Conservation (phyloP, 345 rosid species). For the Camelina laxa region DNA sequence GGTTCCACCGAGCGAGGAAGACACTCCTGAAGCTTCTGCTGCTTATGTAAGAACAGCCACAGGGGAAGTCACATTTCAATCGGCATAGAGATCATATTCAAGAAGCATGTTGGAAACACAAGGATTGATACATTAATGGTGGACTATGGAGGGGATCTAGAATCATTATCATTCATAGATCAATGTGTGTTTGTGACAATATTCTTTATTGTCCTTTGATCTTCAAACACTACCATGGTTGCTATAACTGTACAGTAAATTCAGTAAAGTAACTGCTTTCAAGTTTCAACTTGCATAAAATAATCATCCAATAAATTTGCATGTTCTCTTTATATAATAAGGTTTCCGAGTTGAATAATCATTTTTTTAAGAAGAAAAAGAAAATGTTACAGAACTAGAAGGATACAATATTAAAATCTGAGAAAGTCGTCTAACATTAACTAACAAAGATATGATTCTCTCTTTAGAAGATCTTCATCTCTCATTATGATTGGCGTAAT, state of each 20-base stretch:
- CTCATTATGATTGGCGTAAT: conserved; percentile 34
- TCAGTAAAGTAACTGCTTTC: conserved; percentile 43
- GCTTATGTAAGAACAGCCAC: conserved; percentile 66
- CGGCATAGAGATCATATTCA: conserved; percentile 53
- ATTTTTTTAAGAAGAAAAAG: background rate
- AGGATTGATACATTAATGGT: conserved; percentile 37
- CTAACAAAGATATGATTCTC: conserved; percentile 5
- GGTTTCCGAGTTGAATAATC: conserved; percentile 30
- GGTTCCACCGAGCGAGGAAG: conserved; percentile 99
- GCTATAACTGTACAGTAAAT: conserved; percentile 39
- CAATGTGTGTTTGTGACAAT: conserved; percentile 36
- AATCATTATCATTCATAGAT: conserved; percentile 23
- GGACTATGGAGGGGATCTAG: conserved; percentile 9
- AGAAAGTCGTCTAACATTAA: conserved; percentile 13
- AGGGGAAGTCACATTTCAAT: conserved; percentile 75
- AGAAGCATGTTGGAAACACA: conserved; percentile 29
- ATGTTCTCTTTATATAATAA: conserved; percentile 17
- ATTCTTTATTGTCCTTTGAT: conserved; percentile 38
- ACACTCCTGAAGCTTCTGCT: conserved; percentile 94
- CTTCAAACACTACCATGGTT: conserved; percentile 35
- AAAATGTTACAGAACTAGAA: conserved; percentile 14
- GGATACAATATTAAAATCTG: conserved; percentile 18
- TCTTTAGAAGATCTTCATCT: conserved; percentile 31
- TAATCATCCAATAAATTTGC: conserved; percentile 25
- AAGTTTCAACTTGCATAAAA: conserved; percentile 26